Base-by-base conservation (phyloP, 352 stramenopile genomes). In the Phytophthora constricta region DNA sequence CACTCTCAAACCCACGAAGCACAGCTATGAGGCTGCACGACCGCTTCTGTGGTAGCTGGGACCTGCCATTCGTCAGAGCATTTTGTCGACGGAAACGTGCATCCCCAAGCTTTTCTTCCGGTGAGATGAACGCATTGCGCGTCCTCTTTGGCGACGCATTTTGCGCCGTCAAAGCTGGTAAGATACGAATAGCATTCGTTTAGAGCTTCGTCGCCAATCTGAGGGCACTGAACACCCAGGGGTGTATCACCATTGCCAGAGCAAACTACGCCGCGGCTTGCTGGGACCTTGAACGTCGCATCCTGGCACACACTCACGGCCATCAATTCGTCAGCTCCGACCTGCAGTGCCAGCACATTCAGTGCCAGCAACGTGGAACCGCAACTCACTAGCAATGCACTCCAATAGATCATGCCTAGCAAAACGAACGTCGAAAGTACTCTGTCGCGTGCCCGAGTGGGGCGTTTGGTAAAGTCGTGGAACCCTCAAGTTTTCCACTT, bases 261-360 rank as follows among this genome's bases (percentile, higher is more conserved):
- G 46, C 77, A 86, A n/a, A 78, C 50, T 7, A 41, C 48, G 16
- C 74, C 77, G 37, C 71, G 71, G 23, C 42, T 63, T 17, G 52
- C 52, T 8, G 74, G 45, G 1, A 82, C 25, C 22, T 52, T 48
- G 48, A 80, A 86, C 14, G 77, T 86, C 16, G 77, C 77, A 46
- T 86, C 77, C 9, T 62, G 68, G 58, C 77, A 86, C 19, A 86
- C 74, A 46, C 66, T 76, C 19, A 79, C 70, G 22, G 48, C 50
- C 1, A 34, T 34, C 42, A 43, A 31, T 10, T 69, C 26, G 33
- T 47, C 10, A 4, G 54, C 45, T 28, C 10, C 28, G 31, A 22
- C 25, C 47, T 58, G 50, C 17, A 9, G 33, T 20, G n/a, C 34
- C 25, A 57, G n/a, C 49, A 43, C 37, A 20, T 59, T 20, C 33